Evolutionary conservation across 2,329 filamentous ascomycete genomes (phyloP).

Genomic region (Monilinia fructigena): DNA sequence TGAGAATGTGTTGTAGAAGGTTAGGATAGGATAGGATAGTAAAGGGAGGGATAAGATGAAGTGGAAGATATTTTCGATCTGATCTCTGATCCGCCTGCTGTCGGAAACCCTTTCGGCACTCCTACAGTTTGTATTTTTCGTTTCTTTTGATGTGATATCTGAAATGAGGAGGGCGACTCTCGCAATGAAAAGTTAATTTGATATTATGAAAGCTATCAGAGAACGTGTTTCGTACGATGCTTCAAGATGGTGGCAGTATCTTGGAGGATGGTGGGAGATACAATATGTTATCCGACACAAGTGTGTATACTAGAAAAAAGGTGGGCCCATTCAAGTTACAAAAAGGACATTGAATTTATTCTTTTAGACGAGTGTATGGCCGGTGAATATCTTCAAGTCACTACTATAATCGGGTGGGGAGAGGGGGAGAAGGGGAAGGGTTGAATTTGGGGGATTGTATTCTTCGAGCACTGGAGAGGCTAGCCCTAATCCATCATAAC

Average conservation of each 20-base stretch:
- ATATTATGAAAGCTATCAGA: too few relatives aligned
- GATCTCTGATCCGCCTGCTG: too few relatives aligned
- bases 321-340: not conserved
- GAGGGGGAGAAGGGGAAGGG: not conserved
- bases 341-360: not conserved
- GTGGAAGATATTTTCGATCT: too few relatives aligned
- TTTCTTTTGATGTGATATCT: too few relatives aligned
- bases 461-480: not conserved
- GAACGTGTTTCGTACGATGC: not conserved
- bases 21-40: too few relatives aligned
- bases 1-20: too few relatives aligned
- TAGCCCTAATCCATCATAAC: not conserved
- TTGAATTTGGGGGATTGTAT: slow-evolving; percentile 4
- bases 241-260: not conserved
- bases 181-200: too few relatives aligned
- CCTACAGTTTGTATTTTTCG: too few relatives aligned
- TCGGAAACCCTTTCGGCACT: too few relatives aligned
- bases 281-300: not conserved
- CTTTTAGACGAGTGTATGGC: not conserved
- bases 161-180: too few relatives aligned
- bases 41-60: too few relatives aligned
- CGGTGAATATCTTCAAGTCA: slow-evolving; percentile 8
- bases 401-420: not conserved
- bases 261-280: not conserved
- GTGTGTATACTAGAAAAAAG: not conserved